These are phyloP conservation scores for Pseudogymnoascus sp. DNA, from an alignment of 2,329 filamentous ascomycete species.

Conservation along the genomic window DNA sequence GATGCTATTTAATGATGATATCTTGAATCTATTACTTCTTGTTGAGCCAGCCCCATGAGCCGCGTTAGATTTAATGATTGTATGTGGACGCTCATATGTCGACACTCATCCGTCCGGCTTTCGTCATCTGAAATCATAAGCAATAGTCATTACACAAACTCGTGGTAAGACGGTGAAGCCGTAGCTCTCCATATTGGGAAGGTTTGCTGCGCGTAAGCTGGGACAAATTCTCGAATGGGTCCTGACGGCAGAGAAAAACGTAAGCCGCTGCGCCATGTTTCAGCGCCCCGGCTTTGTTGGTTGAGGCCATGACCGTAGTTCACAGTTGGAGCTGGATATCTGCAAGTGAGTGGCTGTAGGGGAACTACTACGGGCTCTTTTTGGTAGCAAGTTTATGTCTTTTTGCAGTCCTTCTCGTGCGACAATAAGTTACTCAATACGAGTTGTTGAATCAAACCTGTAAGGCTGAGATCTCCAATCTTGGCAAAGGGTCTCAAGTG, in stretches of 20 bases:
- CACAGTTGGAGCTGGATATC: neutral
- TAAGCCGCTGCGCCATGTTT: slow-evolving; percentile 3
- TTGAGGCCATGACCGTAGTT: neutral
- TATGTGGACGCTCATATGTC: neutral
- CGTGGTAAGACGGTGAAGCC: neutral
- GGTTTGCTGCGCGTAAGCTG: neutral
- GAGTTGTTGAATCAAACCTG: neutral
- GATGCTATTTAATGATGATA: slow-evolving; percentile 2
- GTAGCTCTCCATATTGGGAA: neutral
- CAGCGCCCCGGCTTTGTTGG: neutral
- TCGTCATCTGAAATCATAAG: neutral
- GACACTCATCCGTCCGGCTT: neutral
- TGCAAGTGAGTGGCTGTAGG: neutral
- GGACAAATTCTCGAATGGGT: neutral
- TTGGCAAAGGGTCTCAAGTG: neutral
- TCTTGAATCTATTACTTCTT: neutral
- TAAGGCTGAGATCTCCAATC: slow-evolving; percentile 4
- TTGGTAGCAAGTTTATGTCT: neutral
- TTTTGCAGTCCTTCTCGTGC: neutral
- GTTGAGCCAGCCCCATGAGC: neutral
- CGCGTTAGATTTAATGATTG: neutral
- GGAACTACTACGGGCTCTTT: neutral
- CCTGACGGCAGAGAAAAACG: neutral
- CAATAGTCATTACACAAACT: neutral
- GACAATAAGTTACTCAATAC: neutral